A percentile compares a stretch with the other conserved stretches of the same genome.
phyloP scores from a whole-genome alignment of 2,329 filamentous ascomycete species.

The Monilinia fructicola region DNA sequence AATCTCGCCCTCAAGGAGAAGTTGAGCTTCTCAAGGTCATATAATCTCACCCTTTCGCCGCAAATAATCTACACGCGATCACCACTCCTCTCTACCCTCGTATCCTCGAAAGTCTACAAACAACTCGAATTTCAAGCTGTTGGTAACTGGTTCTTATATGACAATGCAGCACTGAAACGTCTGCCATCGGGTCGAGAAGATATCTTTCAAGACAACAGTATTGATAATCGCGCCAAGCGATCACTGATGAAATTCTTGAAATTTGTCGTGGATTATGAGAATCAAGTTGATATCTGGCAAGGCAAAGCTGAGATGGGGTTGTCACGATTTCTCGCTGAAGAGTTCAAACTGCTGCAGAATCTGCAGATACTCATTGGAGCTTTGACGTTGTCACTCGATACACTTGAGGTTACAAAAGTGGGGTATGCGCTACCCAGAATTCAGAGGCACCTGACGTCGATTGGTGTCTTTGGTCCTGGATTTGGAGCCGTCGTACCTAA shows the following conservation, averaged over 20 bases:
- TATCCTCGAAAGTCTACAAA: conserved; percentile 84
- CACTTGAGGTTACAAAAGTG: conserved; percentile 55
- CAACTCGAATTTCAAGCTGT: conserved; percentile 94
- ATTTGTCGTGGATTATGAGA: conserved; percentile 73
- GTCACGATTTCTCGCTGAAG: conserved; percentile 55
- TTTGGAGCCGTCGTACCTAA: conserved; percentile 90
- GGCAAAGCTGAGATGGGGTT: conserved; percentile 55
- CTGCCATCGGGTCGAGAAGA: conserved; percentile 91
- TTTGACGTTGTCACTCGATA: conserved; percentile 70
- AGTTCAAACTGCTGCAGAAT: conserved; percentile 66
- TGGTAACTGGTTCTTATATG: conserved; percentile 84
- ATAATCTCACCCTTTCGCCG: conserved; percentile 80
- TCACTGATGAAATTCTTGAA: conserved; percentile 91
- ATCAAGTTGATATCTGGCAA: conserved; percentile 59
- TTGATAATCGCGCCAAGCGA: conserved; percentile 80
- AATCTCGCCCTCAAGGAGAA: conserved; percentile 37
- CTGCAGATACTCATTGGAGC: conserved; percentile 66
- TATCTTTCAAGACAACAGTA: conserved; percentile 74
- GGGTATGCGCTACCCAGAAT: conserved; percentile 69
- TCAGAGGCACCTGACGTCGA: conserved; percentile 77
- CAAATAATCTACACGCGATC: conserved; percentile 85
- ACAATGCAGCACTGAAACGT: conserved; percentile 53
- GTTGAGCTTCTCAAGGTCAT: conserved; percentile 67
- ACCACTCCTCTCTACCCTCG: conserved; percentile 71
- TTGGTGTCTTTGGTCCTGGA: conserved; percentile 82